Evolutionary conservation across 305 asterid genomes (phyloP), one percentile per base, ranked within the genome.

Genomic region (Fraxinus velutina): DNA sequence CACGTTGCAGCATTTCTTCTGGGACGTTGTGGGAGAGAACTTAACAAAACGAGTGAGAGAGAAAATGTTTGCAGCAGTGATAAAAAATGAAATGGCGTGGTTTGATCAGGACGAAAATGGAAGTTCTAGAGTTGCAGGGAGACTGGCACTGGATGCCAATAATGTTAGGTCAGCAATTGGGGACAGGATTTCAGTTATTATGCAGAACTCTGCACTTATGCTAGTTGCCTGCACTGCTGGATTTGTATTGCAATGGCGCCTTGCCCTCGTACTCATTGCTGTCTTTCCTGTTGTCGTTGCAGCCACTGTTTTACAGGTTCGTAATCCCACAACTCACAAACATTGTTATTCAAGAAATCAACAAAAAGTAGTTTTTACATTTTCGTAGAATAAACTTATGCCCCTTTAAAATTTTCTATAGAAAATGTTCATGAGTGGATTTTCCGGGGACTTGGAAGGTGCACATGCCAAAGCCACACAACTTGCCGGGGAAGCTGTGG

Each of bases 201-300:
- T 96, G 99, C 99, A 96, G 90, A 96, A 96, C 83, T 96, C 98
- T 7, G 96, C 98, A 39, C 99, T 96, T 27, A 94, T 96, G 99
- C 88, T 96, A 1, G 98, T 96, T 32, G 99, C 99, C 4, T 96
- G 98, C 87, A 96, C 98, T n/a, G 99, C 98, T 29, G 99, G 99
- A 8, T 96, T 96, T 17, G 97, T 94, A 5, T 72, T 96, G 86
- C 98, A 96, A 73, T 96, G 99, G 99, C 97, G 99, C 73, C 96
- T 96, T 22, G 93, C 98, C 44, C 95, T 96, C 7, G 98, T 94
- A 17, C 97, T 96, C 77, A 64, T 96, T 24, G 98, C 97, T 1
- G 98, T 96, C 80, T 96, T 96, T 79, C 99, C 99, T 0, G 90
- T 96, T 2, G 99, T 96, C 0, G 99, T 96, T 34, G 99, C 97